Percentiles rank a stretch among this genome's conserved stretches.
Evolutionary conservation across 495 filamentous ascomycete genomes (phyloP).

Genomic region (Aspergillus avenaceus): DNA sequence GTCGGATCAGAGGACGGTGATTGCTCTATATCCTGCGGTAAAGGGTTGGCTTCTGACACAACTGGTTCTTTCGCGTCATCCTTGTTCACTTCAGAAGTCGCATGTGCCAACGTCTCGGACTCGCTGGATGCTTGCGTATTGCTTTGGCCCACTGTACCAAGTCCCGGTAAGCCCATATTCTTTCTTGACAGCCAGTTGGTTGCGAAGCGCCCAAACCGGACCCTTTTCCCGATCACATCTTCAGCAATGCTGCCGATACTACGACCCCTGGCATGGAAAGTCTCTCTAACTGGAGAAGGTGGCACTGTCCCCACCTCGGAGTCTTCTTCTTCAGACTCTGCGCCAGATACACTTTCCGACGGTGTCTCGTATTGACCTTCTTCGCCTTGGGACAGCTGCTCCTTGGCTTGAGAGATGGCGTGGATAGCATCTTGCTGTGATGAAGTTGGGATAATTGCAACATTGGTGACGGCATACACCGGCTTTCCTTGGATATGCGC

Average conservation of each 20-base stretch:
- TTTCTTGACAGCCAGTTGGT: conserved; percentile 83
- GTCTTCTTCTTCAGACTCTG: conserved; percentile 31
- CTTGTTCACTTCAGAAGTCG: conserved; percentile 11
- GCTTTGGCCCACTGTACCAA: conserved; percentile 26
- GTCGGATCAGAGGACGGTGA: conserved; percentile 20
- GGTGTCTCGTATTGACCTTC: conserved; percentile 22
- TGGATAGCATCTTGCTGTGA: conserved; percentile 68
- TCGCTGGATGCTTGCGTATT: conserved; percentile 14
- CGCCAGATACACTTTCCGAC: conserved; percentile 28
- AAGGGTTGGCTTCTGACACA: conserved; percentile 15
- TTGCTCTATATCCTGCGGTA: conserved; percentile 31
- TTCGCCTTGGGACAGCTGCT: conserved; percentile 31
- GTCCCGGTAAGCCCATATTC: conserved; percentile 58
- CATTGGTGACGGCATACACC: conserved; percentile 78
- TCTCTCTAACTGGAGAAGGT: conserved; percentile 24
- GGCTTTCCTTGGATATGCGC: conserved; percentile 78
- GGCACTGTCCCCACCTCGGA: conserved; percentile 32
- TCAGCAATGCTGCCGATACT: conserved; percentile 63
- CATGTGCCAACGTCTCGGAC: conserved; percentile 4
- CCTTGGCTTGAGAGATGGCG: conserved; percentile 62
- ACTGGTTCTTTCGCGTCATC: conserved; percentile 4
- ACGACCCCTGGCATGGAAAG: conserved; percentile 15
- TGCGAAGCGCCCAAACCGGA: conserved; percentile 82
- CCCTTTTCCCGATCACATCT: conserved; percentile 75
- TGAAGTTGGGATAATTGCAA: conserved; percentile 80